Base-by-base conservation (phyloP, 768 basidiomycete species). In the Sporobolomyces roseus region DNA sequence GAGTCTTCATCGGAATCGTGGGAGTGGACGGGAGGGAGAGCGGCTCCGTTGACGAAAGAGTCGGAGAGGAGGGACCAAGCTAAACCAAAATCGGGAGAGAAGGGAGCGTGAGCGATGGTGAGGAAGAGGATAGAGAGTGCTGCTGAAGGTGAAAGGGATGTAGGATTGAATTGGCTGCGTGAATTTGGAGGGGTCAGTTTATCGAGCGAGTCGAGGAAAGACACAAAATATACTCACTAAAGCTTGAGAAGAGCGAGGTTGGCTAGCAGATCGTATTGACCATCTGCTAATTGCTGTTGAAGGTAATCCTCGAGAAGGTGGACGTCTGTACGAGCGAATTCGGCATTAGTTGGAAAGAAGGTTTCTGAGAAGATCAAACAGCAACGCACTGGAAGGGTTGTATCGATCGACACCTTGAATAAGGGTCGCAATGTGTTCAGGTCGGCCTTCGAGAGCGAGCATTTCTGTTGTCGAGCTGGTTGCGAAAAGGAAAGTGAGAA, bases 271-370 rank as follows among this genome's bases (percentile, higher is more conserved):
- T 99, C 94, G 75, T 97, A 97, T 78, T 91, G 89, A 74, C 88
- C 87, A 75, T 86, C 88, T 74, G 88, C 84, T 71, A 92, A 91
- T 80, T 99, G 94, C 78, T 91, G 79, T 54, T 90, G 91, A 67
- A 98, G 86, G 81, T 98, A 97, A 78, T 97, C 94, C 80, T 97
- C 94, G 66, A 98, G 86, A 73, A 93, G 89, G 43, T 86, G 83
- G 66, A 94, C 86, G 78, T 98, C 71, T 72, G 53, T 45, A 45
- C 10, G 33, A 17, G 38, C 58, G 30, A 17, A 9, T 21, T 1
- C 35, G 8, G 56, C 19, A 25, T 32, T 46, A n/a, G 36, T 16
- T 38, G 32, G 48, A 33, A 9, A 9, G 17, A 41, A 41, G 38
- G 49, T 48, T 6, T 19, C 12, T 48, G 29, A 46, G 49, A 29